These are phyloP conservation scores for Aureobasidium sp. DNA, from an alignment of 2,329 filamentous ascomycete species.

Conservation along the genomic window DNA sequence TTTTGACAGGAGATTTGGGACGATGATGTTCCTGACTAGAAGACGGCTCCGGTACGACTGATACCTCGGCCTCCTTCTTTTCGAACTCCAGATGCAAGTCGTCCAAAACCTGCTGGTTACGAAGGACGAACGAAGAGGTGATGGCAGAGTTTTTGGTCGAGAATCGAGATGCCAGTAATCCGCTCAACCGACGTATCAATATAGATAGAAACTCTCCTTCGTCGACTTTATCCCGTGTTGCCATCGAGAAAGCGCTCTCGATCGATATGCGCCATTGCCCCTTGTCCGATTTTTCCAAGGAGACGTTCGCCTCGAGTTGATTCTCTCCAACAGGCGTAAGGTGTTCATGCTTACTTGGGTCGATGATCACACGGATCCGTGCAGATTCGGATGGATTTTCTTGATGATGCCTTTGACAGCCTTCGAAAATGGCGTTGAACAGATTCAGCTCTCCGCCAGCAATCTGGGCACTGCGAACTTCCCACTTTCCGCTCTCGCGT, in stretches of 20 bases:
- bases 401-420: slow-evolving; percentile 55
- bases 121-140: slow-evolving; percentile 63
- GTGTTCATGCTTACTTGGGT: slow-evolving; percentile 38
- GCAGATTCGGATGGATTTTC: slow-evolving; percentile 62
- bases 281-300: slow-evolving; percentile 51
- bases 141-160: slow-evolving; percentile 58
- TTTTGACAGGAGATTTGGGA: slow-evolving; percentile 80
- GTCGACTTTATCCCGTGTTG: slow-evolving; percentile 67
- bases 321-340: slow-evolving; percentile 35
- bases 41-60: slow-evolving; percentile 24
- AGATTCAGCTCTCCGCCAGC: slow-evolving; percentile 49
- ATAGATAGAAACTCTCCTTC: slow-evolving; percentile 67
- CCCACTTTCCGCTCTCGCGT: slow-evolving; percentile 74
- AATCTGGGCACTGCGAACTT: slow-evolving; percentile 62
- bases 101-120: slow-evolving; percentile 70
- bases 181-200: slow-evolving; percentile 65
- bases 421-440: slow-evolving; percentile 64
- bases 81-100: slow-evolving; percentile 44
- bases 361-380: slow-evolving; percentile 64
- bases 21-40: slow-evolving; percentile 45
- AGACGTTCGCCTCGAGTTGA: slow-evolving; percentile 64
- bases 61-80: slow-evolving; percentile 35
- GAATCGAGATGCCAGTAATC: slow-evolving; percentile 64
- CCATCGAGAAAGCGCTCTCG: slow-evolving; percentile 60
- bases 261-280: slow-evolving; percentile 51